Conservation (phyloP, 495 filamentous ascomycete genomes). For the Pyronema domesticum region DNA sequence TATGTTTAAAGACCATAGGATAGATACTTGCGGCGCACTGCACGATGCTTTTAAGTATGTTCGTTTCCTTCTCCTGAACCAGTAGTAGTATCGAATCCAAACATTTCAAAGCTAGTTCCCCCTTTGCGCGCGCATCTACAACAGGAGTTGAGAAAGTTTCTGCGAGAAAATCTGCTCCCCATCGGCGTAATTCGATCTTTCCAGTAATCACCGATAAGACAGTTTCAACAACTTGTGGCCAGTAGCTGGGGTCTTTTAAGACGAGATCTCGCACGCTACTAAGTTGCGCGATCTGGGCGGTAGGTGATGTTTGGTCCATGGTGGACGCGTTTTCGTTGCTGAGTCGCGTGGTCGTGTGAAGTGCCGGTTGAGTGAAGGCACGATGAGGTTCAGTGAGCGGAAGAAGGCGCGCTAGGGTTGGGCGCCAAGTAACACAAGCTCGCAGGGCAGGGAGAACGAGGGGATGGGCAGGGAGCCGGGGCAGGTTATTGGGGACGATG, state of each 20-base stretch:
- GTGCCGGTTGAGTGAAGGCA: no score
- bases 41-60: slow-evolving; percentile 63
- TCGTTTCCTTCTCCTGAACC: slow-evolving; percentile 55
- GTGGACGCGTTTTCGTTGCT: no score
- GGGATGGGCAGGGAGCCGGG: no score
- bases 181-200: slow-evolving; percentile 66
- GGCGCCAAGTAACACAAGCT: no score
- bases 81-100: slow-evolving; percentile 57
- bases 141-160: slow-evolving; percentile 85
- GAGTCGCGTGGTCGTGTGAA: no score
- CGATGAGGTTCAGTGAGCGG: no score
- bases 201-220: slow-evolving; percentile 70
- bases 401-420: no score
- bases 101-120: slow-evolving; percentile 49
- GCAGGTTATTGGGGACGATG: no score
- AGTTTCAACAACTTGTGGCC: slow-evolving; percentile 73
- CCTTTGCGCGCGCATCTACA: slow-evolving; percentile 54
- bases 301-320: no score
- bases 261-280: slow-evolving; percentile 74
- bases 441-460: no score
- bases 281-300: slow-evolving; percentile 56
- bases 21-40: slow-evolving; percentile 81
- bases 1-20: slow-evolving; percentile 74
- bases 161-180: slow-evolving; percentile 90
- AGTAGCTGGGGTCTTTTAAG: slow-evolving; percentile 62